A percentile compares a stretch with the other conserved stretches of the same genome.
These are phyloP conservation scores for Colletotrichum sojae DNA, from an alignment of 2,329 filamentous ascomycete genomes.

Conservation along the genomic window DNA sequence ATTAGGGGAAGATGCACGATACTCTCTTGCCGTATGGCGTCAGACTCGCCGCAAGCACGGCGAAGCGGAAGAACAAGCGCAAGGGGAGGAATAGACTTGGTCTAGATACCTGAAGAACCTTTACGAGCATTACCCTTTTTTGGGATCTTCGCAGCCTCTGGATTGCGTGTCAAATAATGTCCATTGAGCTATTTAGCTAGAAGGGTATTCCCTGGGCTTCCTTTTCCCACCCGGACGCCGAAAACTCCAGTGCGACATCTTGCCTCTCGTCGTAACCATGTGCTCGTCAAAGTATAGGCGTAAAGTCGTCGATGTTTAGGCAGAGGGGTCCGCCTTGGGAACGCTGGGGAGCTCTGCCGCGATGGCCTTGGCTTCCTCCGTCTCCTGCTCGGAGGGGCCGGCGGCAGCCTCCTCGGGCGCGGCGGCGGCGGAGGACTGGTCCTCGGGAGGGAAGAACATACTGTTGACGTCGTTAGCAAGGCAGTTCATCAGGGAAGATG, in stretches of 20 bases:
- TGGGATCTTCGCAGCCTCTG: no score
- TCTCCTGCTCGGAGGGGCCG: slow-evolving; percentile 44
- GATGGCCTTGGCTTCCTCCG: slow-evolving; percentile 45
- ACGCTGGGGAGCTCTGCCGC: slow-evolving; percentile 53
- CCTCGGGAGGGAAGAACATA: slow-evolving; percentile 40
- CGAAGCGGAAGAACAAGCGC: no score
- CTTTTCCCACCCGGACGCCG: neutral
- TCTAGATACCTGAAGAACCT: no score
- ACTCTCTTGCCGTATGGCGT: no score
- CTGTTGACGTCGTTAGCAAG: slow-evolving; percentile 8
- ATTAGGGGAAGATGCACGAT: no score
- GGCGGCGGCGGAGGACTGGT: slow-evolving; percentile 13
- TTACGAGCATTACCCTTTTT: no score
- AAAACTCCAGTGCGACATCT: neutral
- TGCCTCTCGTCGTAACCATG: neutral
- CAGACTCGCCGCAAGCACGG: no score
- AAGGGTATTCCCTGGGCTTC: neutral
- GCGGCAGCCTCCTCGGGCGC: slow-evolving; percentile 39
- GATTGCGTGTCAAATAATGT: no score
- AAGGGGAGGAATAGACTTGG: no score
- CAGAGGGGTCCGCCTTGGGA: slow-evolving; percentile 50
- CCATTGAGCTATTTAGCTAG: slow-evolving; percentile 23
- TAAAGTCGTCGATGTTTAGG: neutral
- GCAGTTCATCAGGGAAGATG: rapidly evolving
- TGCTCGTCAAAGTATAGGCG: neutral